Evolutionary conservation across 768 basidiomycete species (phyloP).

Genomic region (Daedalea quercina): DNA sequence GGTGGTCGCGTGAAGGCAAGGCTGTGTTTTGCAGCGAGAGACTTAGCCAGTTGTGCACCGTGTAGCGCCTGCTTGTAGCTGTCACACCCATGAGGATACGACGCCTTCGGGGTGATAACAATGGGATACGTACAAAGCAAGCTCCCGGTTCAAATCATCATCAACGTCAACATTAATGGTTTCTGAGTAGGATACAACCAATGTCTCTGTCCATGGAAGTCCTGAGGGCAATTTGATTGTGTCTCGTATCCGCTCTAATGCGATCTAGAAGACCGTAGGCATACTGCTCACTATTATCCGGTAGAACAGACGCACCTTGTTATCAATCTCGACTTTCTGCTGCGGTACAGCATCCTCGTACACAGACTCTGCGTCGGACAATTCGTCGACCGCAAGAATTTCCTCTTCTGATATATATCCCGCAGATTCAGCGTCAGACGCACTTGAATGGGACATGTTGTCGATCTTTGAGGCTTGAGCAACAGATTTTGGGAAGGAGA

Average conservation of each 20-base stretch:
- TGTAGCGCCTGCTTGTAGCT: conserved; percentile 97
- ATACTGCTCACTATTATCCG: background rate
- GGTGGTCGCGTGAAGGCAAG: conserved; percentile 86
- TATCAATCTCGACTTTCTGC: conserved; percentile 80
- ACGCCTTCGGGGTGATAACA: background rate
- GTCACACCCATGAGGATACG: background rate
- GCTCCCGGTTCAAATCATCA: conserved; percentile 90
- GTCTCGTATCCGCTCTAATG: conserved; percentile 76
- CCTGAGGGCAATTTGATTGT: conserved; percentile 67
- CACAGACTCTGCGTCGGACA: conserved; percentile 47
- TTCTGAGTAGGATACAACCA: conserved; percentile 65
- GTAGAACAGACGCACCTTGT: conserved; percentile 47
- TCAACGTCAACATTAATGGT: conserved; percentile 70
- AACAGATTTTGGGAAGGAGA: no score
- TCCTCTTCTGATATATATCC: conserved; percentile 25
- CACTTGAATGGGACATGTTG: background rate
- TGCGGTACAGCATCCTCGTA: conserved; percentile 79
- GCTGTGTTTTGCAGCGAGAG: conserved; percentile 70
- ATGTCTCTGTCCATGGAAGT: conserved; percentile 81
- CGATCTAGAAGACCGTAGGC: conserved; percentile 38
- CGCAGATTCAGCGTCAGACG: background rate
- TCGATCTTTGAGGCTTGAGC: no score
- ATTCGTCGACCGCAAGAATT: conserved; percentile 49
- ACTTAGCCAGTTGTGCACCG: conserved; percentile 65
- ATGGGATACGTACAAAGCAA: conserved; percentile 75